Evolutionary conservation across 306 rosid species (phyloP).

Genomic region (Quercus variabilis): DNA sequence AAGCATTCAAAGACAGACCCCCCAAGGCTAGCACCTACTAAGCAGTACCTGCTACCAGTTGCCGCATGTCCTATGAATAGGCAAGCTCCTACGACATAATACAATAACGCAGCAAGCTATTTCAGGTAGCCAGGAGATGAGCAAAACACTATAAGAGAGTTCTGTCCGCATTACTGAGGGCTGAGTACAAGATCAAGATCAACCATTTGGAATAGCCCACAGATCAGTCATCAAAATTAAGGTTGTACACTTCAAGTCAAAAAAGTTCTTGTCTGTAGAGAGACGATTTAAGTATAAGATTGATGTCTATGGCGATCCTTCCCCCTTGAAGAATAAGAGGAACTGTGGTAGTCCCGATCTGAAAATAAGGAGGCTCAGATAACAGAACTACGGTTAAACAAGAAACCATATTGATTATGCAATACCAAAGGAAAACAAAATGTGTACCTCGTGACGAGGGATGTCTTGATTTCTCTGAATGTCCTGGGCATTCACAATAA

Average conservation of each 20-base stretch:
- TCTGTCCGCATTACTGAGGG: neutral
- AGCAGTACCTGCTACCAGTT: too few relatives aligned
- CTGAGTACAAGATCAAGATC: neutral
- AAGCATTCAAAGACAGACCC: too few relatives aligned
- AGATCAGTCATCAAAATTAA: neutral
- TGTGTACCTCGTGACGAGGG: constrained; percentile 69
- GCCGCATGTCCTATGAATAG: too few relatives aligned
- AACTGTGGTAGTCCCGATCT: constrained; percentile 70
- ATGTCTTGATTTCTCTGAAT: constrained; percentile 71
- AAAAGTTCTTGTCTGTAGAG: neutral
- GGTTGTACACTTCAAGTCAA: neutral
- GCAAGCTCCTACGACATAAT: too few relatives aligned
- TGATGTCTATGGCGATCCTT: constrained; percentile 90
- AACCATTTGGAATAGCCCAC: neutral
- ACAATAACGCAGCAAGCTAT: too few relatives aligned
- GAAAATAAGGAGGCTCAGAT: constrained; percentile 22
- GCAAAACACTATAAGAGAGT: neutral
- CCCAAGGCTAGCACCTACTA: too few relatives aligned
- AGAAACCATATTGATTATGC: neutral
- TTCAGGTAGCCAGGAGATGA: neutral
- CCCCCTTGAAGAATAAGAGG: constrained; percentile 77
- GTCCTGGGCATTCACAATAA: constrained; percentile 39
- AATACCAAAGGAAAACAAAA: constrained; percentile 3
- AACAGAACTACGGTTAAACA: neutral
- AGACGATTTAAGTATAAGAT: constrained; percentile 24